Evolutionary conservation across 106 monocot genomes (phyloP), one percentile per base, ranked within the genome.

Genomic region (Dendrobium nobile): DNA sequence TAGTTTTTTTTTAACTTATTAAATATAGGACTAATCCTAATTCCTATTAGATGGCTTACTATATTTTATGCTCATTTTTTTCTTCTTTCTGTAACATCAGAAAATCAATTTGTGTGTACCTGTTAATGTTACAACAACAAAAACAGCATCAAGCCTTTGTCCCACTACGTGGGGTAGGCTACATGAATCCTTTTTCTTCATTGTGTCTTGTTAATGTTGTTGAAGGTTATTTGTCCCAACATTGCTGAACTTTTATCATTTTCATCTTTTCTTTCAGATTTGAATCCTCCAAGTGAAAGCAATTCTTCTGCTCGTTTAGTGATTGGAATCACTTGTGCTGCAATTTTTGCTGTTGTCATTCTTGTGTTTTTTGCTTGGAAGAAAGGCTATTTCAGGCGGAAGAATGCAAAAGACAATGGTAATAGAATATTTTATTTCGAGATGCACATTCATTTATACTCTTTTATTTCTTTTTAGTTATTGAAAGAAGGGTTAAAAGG

Each of bases 281-380:
- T 48, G 48, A 47, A 47, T 4, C 76, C 76, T 47, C 76, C 76
- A 76, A 76, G 51, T n/a, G 10, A 27, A 48, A 47, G 20, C 41
- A 74, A 44, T 13, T 19, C 48, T 51, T 13, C 45, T 11, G n/a
- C 7, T 47, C 11, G 18, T 26, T 26, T 76, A 27, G 17, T 6
- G 75, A 75, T 76, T 4, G 76, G 76, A 27, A 27, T 76, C 17
- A 26, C 13, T 76, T 76, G 42, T 76, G 76, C 76, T 6, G 27
- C 26, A 47, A 24, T 76, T 24, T 76, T 18, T 27, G 19, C 27
- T 41, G 11, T 76, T 47, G 47, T 76, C 13, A 11, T 76, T 24
- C 48, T 76, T 41, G 11, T 51, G n/a, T 76, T 76, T 76, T 10
- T 51, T 76, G 47, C 47, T 76, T 76, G 76, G 76, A 76, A 76